A percentile compares a stretch with the other conserved stretches of the same genome.
Conservation (phyloP, 129 eudicot genomes). For the Erigeron canadensis region DNA sequence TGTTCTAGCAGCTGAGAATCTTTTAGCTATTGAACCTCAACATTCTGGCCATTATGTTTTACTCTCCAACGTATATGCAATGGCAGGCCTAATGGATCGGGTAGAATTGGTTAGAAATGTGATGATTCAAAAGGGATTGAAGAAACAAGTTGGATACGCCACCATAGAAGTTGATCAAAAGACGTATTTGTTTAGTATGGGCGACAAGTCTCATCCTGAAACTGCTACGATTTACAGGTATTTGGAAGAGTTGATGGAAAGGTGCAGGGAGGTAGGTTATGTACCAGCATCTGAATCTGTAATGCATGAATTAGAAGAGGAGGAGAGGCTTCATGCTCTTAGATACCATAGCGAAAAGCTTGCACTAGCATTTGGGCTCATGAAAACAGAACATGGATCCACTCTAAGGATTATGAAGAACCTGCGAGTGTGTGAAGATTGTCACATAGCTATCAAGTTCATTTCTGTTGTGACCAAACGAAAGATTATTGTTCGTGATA, state of each 20-base stretch:
- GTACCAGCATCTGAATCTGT: constrained; percentile 45
- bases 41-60: constrained; percentile 62
- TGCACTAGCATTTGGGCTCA: constrained; percentile 58
- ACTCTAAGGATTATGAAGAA: constrained; percentile 57
- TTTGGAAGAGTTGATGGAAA: constrained; percentile 56
- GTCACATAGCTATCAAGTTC: constrained; percentile 56
- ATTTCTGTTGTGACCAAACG: constrained; percentile 42
- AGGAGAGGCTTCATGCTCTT: constrained; percentile 56
- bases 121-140: constrained; percentile 59
- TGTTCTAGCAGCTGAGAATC: constrained; percentile 52
- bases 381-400: constrained; percentile 39
- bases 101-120: constrained; percentile 50
- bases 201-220: constrained; percentile 60
- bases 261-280: constrained; percentile 48
- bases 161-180: constrained; percentile 57
- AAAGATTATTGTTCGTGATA: constrained; percentile 64
- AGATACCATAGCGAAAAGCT: constrained; percentile 68
- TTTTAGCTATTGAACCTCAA: constrained; percentile 50
- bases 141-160: constrained; percentile 65
- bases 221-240: constrained; percentile 36
- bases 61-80: constrained; percentile 57
- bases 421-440: constrained; percentile 72
- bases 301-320: constrained; percentile 71
- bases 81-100: constrained; percentile 61
- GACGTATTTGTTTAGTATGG: constrained; percentile 53